These are phyloP conservation scores for Pythium coloratum DNA, from an alignment of 352 stramenopile species.

Conservation along the genomic window DNA sequence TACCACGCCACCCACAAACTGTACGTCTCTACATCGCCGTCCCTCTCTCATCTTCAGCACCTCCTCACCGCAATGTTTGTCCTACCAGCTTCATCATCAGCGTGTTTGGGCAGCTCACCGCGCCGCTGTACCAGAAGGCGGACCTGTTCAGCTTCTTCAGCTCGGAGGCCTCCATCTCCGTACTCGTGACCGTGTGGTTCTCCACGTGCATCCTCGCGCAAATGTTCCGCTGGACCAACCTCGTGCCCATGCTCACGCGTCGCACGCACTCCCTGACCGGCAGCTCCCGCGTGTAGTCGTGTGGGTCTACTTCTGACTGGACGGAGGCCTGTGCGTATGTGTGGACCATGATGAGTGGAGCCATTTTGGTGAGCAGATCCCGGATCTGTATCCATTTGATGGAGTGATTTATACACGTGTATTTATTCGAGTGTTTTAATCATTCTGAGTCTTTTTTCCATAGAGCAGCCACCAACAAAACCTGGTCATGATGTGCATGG, in stretches of 20 bases:
- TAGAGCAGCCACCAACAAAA: background rate
- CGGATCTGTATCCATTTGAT: slow-evolving; percentile 15
- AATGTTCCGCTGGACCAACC: slow-evolving; percentile 81
- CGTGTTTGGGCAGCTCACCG: slow-evolving; percentile 85
- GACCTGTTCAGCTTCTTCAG: slow-evolving; percentile 87
- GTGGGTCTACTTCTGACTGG: too few relatives aligned
- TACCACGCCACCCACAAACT: slow-evolving; percentile 87
- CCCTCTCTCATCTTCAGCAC: background rate
- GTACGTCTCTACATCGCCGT: slow-evolving; percentile 41
- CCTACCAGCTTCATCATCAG: slow-evolving; percentile 77
- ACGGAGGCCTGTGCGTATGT: too few relatives aligned
- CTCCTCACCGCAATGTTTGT: background rate
- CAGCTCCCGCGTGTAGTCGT: slow-evolving; percentile 11
- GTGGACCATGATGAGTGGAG: background rate
- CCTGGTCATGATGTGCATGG: background rate
- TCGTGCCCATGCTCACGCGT: slow-evolving; percentile 64
- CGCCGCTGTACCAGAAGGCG: slow-evolving; percentile 79
- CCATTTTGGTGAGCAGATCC: slow-evolving; percentile 1
- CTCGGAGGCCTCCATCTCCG: slow-evolving; percentile 76
- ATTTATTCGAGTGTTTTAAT: slow-evolving; percentile 22
- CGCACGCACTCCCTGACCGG: slow-evolving; percentile 1
- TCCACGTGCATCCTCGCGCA: slow-evolving; percentile 88
- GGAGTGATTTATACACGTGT: slow-evolving; percentile 28
- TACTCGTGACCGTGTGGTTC: slow-evolving; percentile 88
- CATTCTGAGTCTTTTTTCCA: background rate